phyloP scores from a whole-genome alignment of 306 rosid genomes.

The apple (Malus domestica) region DNA sequence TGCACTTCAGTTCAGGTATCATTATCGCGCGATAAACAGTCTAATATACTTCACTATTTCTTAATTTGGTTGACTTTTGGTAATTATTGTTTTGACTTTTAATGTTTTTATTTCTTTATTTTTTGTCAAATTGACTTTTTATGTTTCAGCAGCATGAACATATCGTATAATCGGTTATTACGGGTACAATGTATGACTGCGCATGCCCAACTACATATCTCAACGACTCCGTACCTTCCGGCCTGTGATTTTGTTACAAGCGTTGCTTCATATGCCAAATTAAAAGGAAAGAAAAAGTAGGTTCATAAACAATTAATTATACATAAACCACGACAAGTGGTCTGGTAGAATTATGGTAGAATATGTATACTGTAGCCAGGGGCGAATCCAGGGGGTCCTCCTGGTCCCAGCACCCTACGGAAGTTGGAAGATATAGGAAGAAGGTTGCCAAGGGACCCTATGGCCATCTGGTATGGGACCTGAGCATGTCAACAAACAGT shows the following conservation, averaged over 20 bases:
- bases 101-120: background rate
- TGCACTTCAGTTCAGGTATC: background rate
- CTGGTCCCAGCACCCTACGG: too few species aligned
- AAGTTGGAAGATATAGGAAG: too few species aligned
- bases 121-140: background rate
- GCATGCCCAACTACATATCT: background rate
- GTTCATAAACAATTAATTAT: too few species aligned
- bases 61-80: background rate
- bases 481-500: too few species aligned
- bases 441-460: too few species aligned
- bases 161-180: background rate
- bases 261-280: background rate
- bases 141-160: background rate
- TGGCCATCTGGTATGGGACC: too few species aligned
- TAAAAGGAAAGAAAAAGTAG: background rate
- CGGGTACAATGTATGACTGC: background rate
- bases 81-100: background rate
- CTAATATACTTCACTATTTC: background rate
- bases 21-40: background rate
- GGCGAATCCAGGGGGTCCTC: too few species aligned
- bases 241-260: background rate
- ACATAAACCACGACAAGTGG: too few species aligned
- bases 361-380: too few species aligned
- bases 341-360: too few species aligned
- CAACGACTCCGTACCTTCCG: background rate